Evolutionary conservation across 2,329 filamentous ascomycete species (phyloP).

Genomic region (Alternaria arborescens): DNA sequence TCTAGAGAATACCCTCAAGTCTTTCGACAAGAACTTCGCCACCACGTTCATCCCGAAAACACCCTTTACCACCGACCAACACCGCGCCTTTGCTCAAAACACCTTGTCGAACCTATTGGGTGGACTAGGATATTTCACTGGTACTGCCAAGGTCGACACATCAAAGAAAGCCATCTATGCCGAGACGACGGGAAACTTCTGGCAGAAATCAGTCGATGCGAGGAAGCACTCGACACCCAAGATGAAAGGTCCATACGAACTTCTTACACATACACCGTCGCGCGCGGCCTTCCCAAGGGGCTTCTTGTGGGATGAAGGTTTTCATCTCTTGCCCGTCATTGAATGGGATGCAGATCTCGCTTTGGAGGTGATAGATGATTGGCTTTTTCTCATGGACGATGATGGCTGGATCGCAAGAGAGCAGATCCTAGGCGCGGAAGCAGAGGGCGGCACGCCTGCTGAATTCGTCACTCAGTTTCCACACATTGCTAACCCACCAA

Average conservation of each 20-base stretch:
- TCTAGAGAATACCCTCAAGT: slow-evolving; percentile 68
- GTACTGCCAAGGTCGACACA: slow-evolving; percentile 82
- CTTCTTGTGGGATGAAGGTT: slow-evolving; percentile 97
- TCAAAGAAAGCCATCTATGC: slow-evolving; percentile 89
- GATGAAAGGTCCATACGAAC: slow-evolving; percentile 80
- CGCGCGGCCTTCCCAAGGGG: slow-evolving; percentile 93
- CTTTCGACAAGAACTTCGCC: slow-evolving; percentile 76
- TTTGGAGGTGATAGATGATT: slow-evolving; percentile 85
- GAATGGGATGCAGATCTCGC: slow-evolving; percentile 93
- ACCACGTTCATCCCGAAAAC: slow-evolving; percentile 73
- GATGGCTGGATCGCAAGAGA: slow-evolving; percentile 97
- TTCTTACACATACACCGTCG: slow-evolving; percentile 89
- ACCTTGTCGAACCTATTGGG: slow-evolving; percentile 93
- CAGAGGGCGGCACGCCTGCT: slow-evolving; percentile 84
- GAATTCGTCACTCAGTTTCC: slow-evolving; percentile 95
- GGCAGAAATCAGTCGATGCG: slow-evolving; percentile 85
- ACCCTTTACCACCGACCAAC: slow-evolving; percentile 78
- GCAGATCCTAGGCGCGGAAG: slow-evolving; percentile 89
- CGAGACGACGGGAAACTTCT: slow-evolving; percentile 91
- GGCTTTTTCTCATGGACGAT: slow-evolving; percentile 93
- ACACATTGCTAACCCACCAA: slow-evolving; percentile 95
- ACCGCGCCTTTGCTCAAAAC: slow-evolving; percentile 78
- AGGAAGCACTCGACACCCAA: slow-evolving; percentile 72
- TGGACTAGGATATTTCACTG: slow-evolving; percentile 92
- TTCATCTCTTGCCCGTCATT: slow-evolving; percentile 85